These are phyloP conservation scores for Nannizziopsis barbatae DNA, from an alignment of 2,329 filamentous ascomycete species.

Conservation along the genomic window DNA sequence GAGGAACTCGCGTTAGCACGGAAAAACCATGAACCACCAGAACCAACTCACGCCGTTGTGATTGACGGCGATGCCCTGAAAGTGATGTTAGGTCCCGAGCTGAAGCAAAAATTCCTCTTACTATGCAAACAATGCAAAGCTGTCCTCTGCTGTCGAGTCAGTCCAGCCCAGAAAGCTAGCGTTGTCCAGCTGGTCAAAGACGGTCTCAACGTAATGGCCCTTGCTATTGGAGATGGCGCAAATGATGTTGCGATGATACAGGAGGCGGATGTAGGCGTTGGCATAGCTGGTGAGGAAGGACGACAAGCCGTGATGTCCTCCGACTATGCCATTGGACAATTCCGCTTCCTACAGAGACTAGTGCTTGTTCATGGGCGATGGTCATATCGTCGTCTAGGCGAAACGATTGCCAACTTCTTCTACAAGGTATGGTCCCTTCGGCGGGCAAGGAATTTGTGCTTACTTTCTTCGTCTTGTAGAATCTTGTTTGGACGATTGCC, in stretches of 20 bases:
- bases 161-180: conserved; percentile 91
- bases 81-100: conserved; percentile 65
- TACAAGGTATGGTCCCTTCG: conserved; percentile 59
- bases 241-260: conserved; percentile 98
- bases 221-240: conserved; percentile 85
- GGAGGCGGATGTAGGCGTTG: conserved; percentile 90
- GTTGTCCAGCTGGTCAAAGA: conserved; percentile 93
- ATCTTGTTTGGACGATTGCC: conserved; percentile 91
- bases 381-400: conserved; percentile 89
- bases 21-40: conserved; percentile 74
- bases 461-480: conserved; percentile 41
- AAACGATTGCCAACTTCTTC: conserved; percentile 97
- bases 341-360: conserved; percentile 73
- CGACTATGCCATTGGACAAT: conserved; percentile 90
- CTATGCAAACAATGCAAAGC: conserved; percentile 96
- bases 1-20: conserved; percentile 70
- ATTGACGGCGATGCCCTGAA: conserved; percentile 92
- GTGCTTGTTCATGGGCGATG: conserved; percentile 85
- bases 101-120: conserved; percentile 87
- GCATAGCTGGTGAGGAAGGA: conserved; percentile 86
- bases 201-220: conserved; percentile 88
- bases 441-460: not conserved
- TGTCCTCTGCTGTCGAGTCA: conserved; percentile 93
- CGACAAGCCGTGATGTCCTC: conserved; percentile 92
- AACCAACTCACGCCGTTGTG: conserved; percentile 79